Evolutionary conservation across 2,329 filamentous ascomycete species (phyloP), one percentile per base, ranked within the genome.

Genomic region (Sporothrix humicola): DNA sequence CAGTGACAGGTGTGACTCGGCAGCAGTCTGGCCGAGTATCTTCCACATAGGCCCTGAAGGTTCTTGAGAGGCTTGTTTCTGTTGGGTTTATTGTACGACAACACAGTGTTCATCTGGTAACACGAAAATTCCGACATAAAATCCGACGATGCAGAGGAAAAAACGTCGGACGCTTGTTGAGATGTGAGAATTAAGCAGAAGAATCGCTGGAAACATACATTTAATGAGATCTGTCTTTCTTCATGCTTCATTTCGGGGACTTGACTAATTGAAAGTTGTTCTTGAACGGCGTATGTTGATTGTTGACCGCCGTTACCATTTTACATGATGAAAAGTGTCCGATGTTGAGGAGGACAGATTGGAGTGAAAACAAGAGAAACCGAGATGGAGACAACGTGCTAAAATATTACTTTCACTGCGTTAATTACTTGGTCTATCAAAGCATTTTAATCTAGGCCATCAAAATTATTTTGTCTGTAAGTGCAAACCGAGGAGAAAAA

Each of bases 1-100:
- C 61, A 15, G 61, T 65, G 42, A 48, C 6, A 52, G 17, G 37
- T 46, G 20, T 42, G 52, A 58, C 68, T 58, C 68, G 66, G 46
- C 46, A 68, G 46, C 46, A 52, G 20, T 68, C 65, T 7, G 46
- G 46, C 65, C 65, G 44, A 68, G 44, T 52, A n/a, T 12, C 6
- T 44, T 1, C 7, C 31, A 8, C 0, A 2, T 10, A 6, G 4
- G 8, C 52, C n/a, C 52, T 56, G n/a, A 10, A 20, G 52, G 2
- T n/a, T 23, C 7, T 56, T 59, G 56, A 23, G 12, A 23, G n/a
- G 63, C 23, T 6, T 23, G 4, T 20, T n/a, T 17, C 42, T 50
- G 3, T 44, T 31, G 44, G 48, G 42, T 48, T 23, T 8, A 31
- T 20, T 26, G 23, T 26, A 26, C 23, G 63, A 15, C 1, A 20